Conservation (phyloP, 2,329 filamentous ascomycete genomes). For the Fusarium nematophilum region DNA sequence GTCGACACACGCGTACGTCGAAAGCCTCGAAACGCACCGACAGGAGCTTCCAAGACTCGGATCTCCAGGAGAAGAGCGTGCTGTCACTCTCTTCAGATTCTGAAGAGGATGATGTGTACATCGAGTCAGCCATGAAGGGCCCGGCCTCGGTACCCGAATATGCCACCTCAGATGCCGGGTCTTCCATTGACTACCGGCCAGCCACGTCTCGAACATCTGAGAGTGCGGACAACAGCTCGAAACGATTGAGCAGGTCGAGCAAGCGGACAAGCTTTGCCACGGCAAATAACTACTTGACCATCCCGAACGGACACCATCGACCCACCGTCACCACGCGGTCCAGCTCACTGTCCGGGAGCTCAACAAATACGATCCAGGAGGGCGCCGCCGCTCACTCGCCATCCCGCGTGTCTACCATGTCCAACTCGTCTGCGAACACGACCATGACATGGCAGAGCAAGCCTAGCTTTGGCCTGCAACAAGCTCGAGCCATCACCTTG, state of each 20-base stretch:
- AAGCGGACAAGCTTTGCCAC: constrained; percentile 56
- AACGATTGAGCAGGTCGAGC: constrained; percentile 46
- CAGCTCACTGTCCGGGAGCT: constrained; percentile 41
- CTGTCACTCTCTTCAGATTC: constrained; percentile 69
- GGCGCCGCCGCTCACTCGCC: constrained; percentile 34
- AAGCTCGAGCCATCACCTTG: constrained; percentile 55
- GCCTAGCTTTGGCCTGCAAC: constrained; percentile 49
- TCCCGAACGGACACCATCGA: constrained; percentile 46
- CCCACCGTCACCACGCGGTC: constrained; percentile 34
- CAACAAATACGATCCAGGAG: constrained; percentile 41
- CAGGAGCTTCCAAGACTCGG: constrained; percentile 60
- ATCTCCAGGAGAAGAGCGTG: constrained; percentile 66
- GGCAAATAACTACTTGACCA: constrained; percentile 56
- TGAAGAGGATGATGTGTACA: constrained; percentile 58
- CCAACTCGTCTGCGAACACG: constrained; percentile 53
- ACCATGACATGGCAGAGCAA: constrained; percentile 48
- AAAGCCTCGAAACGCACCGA: constrained; percentile 62
- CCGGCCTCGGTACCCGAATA: constrained; percentile 43
- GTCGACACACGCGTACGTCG: constrained; percentile 65
- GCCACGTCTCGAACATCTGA: constrained; percentile 38
- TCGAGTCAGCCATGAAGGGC: constrained; percentile 35
- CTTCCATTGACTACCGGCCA: constrained; percentile 36
- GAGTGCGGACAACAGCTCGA: constrained; percentile 40
- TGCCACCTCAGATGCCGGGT: constrained; percentile 39
- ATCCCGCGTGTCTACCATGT: constrained; percentile 49